These are phyloP conservation scores for Acacia crassicarpa DNA, from an alignment of 306 rosid species.

Conservation along the genomic window DNA sequence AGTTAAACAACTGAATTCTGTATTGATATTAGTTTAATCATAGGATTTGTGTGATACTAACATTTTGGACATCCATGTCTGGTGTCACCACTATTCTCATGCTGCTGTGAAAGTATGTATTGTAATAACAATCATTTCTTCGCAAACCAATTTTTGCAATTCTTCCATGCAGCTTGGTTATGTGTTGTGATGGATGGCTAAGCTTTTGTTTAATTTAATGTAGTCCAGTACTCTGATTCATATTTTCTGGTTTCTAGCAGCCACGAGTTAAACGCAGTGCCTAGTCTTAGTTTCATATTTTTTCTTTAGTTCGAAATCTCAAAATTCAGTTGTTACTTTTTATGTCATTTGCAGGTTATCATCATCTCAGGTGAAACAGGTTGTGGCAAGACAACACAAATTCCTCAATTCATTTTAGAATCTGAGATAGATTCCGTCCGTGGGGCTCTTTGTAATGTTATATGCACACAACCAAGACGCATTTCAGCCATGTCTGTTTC, in stretches of 20 bases:
- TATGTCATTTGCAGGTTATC: slow-evolving; percentile 55
- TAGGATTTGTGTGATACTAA: slow-evolving; percentile 1
- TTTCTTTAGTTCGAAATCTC: background rate
- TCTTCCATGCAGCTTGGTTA: background rate
- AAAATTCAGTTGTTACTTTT: slow-evolving; percentile 16
- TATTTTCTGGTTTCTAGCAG: slow-evolving; percentile 13
- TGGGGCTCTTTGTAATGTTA: slow-evolving; percentile 82
- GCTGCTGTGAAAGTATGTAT: background rate
- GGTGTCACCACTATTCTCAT: background rate
- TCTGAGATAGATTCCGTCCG: slow-evolving; percentile 70
- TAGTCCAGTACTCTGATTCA: slow-evolving; percentile 16
- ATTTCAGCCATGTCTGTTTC: slow-evolving; percentile 97
- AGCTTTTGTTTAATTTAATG: background rate
- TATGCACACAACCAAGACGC: slow-evolving; percentile 97
- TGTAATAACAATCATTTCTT: background rate
- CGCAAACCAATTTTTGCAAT: background rate
- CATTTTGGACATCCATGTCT: background rate
- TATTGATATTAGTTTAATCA: slow-evolving; percentile 14
- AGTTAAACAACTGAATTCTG: background rate
- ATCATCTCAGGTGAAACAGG: slow-evolving; percentile 96
- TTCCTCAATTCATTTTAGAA: slow-evolving; percentile 95
- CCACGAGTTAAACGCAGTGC: slow-evolving; percentile 15
- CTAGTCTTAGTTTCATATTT: background rate
- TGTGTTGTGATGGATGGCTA: background rate
- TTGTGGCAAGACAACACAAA: slow-evolving; percentile 98